A percentile compares a stretch with the other conserved stretches of the same genome.
Evolutionary conservation across 2,329 filamentous ascomycete species (phyloP).

Genomic region (Ceratocystis huliohia): DNA sequence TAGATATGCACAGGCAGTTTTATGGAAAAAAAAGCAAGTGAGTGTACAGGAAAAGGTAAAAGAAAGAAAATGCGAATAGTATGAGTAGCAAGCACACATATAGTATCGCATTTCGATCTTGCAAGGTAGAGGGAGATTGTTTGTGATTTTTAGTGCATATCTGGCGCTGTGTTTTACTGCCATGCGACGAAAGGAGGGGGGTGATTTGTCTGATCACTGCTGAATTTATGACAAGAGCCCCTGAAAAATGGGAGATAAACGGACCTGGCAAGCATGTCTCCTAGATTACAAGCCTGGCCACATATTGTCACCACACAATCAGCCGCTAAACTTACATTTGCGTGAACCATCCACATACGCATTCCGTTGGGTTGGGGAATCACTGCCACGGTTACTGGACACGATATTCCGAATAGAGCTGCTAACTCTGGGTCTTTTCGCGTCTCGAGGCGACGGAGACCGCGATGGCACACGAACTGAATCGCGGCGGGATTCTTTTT

Average conservation of each 20-base stretch:
- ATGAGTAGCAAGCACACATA: no score
- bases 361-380: background rate
- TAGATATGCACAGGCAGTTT: background rate
- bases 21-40: background rate
- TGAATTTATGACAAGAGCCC: no score
- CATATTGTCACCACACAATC: background rate
- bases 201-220: no score
- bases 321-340: background rate
- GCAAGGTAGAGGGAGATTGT: no score
- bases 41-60: no score
- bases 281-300: background rate
- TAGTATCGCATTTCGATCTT: no score
- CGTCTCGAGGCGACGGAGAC: background rate
- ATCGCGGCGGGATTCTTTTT: background rate
- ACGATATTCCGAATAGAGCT: background rate
- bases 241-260: no score
- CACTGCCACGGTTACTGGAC: background rate
- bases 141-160: no score
- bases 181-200: no score
- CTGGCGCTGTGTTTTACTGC: no score
- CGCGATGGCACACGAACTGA: background rate
- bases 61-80: no score
- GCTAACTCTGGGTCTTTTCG: background rate
- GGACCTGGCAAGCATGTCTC: no score
- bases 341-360: background rate